phyloP scores from a whole-genome alignment of 345 rosid species.

The Eucalyptus albens region DNA sequence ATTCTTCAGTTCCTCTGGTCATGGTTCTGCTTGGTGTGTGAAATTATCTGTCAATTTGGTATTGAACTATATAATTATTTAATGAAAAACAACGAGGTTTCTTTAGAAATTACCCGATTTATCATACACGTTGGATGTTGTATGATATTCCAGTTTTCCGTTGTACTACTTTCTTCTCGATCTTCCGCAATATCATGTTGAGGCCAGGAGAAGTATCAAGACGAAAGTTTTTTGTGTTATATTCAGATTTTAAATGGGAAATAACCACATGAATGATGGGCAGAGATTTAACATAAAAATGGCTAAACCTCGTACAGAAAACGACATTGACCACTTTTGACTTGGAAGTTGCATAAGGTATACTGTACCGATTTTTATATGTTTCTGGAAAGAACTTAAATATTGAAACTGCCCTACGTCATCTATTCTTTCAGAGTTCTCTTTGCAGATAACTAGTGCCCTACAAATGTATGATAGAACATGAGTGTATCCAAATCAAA shows the following conservation, averaged over 20 bases:
- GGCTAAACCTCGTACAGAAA: not conserved
- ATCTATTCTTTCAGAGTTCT: not conserved
- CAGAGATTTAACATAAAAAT: not conserved
- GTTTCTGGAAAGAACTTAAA: not conserved
- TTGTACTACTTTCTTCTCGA: no score
- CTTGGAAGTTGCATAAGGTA: not conserved
- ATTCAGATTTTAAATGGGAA: not conserved
- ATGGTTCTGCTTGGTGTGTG: no score
- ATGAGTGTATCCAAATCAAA: not conserved
- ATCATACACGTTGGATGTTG: no score
- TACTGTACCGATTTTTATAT: not conserved
- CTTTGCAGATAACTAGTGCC: not conserved
- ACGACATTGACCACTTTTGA: not conserved
- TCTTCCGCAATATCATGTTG: no score
- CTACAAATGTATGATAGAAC: not conserved
- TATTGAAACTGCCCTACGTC: not conserved
- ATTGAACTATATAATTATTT: no score
- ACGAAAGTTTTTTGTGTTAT: no score
- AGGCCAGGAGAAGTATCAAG: no score
- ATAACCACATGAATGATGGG: not conserved
- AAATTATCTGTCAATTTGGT: no score
- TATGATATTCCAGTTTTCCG: no score
- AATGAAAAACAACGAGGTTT: no score
- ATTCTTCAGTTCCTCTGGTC: no score
- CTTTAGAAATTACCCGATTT: no score